Evolutionary conservation across 306 rosid genomes (phyloP).

Genomic region (Sicyos baderoa): DNA sequence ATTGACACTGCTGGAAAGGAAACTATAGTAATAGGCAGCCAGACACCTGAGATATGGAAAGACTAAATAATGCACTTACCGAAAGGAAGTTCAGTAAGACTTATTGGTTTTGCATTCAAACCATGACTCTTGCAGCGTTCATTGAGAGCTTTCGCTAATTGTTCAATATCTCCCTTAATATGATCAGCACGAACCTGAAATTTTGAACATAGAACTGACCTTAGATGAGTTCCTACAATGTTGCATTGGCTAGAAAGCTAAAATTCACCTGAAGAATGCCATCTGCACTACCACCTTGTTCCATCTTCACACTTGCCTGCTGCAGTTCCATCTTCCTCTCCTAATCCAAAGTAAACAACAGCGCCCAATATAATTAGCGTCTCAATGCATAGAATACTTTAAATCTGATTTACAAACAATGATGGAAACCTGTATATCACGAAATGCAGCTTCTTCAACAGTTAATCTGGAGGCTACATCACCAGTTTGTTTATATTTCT

Average conservation of each 20-base stretch:
- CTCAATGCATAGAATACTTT: neutral
- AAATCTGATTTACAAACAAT: constrained; percentile 3
- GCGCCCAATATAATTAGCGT: neutral
- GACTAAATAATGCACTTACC: constrained; percentile 39
- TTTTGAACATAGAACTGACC: constrained; percentile 24
- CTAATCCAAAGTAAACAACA: constrained; percentile 5
- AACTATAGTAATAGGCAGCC: neutral
- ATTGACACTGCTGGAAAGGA: neutral
- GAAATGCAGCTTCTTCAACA: constrained; percentile 85
- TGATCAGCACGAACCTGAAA: constrained; percentile 65
- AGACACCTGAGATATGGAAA: constrained; percentile 14
- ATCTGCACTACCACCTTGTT: constrained; percentile 55
- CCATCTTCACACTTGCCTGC: constrained; percentile 78
- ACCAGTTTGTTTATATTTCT: constrained; percentile 78
- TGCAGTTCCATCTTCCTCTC: constrained; percentile 82
- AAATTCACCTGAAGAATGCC: constrained; percentile 59
- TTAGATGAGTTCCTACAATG: constrained; percentile 21
- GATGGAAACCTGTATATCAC: constrained; percentile 70
- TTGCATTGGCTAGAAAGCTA: constrained; percentile 17
- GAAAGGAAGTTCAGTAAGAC: constrained; percentile 85
- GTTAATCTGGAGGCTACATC: constrained; percentile 92
- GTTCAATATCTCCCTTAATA: constrained; percentile 70
- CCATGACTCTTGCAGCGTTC: constrained; percentile 93
- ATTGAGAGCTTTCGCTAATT: constrained; percentile 69
- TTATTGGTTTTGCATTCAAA: constrained; percentile 73